Percentiles rank a stretch among this genome's conserved stretches.
Conservation (phyloP, 1,284 basidiomycete genomes). For the Wolfiporia cocos region DNA sequence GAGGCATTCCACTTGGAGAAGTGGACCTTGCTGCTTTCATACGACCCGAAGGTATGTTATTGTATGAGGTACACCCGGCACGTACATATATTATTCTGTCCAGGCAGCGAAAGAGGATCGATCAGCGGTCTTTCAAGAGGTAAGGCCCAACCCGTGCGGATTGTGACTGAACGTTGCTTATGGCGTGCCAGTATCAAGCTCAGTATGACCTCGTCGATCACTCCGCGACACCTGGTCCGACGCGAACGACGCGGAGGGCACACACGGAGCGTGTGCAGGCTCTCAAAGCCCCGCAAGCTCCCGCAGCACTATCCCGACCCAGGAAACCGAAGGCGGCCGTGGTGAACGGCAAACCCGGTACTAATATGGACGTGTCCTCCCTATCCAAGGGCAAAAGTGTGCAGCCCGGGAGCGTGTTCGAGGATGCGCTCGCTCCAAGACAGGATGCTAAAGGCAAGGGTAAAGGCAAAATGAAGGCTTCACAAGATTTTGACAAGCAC, state of each 20-base stretch:
- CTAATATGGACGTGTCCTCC: constrained; percentile 17
- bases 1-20: constrained; percentile 84
- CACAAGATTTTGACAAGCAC: too few species aligned
- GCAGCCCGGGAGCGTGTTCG: background rate
- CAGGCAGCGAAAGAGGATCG: constrained; percentile 72
- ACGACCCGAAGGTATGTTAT: constrained; percentile 58
- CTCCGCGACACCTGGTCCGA: constrained; percentile 38
- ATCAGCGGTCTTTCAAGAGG: constrained; percentile 68
- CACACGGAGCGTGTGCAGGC: constrained; percentile 38
- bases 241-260: constrained; percentile 59
- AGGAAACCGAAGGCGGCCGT: constrained; percentile 8
- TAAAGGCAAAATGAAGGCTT: too few species aligned
- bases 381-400: constrained; percentile 22
- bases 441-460: constrained; percentile 4
- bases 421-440: background rate
- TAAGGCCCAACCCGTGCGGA: constrained; percentile 28
- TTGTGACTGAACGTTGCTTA: constrained; percentile 10
- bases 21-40: constrained; percentile 68
- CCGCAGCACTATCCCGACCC: constrained; percentile 8
- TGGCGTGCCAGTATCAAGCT: constrained; percentile 48
- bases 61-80: background rate
- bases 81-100: background rate
- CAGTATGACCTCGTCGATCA: constrained; percentile 56
- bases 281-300: constrained; percentile 11
- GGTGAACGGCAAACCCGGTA: constrained; percentile 6